These are phyloP conservation scores for Tuber indicum DNA, from an alignment of 495 filamentous ascomycete species.

Conservation along the genomic window DNA sequence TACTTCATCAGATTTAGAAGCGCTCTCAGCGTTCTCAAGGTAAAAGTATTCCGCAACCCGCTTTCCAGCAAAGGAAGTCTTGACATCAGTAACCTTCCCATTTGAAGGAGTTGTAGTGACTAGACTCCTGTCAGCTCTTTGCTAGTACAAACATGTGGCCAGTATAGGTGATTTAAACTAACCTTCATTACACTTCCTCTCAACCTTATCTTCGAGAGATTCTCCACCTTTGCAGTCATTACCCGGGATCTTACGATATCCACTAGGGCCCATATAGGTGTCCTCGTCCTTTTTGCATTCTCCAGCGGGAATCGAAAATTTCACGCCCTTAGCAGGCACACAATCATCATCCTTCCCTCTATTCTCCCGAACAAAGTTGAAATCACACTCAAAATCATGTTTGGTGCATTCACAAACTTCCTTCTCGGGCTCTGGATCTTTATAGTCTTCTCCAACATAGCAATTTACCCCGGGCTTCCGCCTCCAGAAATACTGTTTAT, in stretches of 20 bases:
- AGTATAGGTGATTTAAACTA: constrained; percentile 1
- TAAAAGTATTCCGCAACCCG: constrained; percentile 64
- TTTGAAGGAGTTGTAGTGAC: constrained; percentile 44
- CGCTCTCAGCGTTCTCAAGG: constrained; percentile 68
- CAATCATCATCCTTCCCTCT: constrained; percentile 57
- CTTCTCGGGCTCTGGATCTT: constrained; percentile 59
- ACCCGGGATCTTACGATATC: constrained; percentile 86
- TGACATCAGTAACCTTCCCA: constrained; percentile 55
- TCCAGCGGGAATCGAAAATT: constrained; percentile 49
- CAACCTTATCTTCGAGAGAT: constrained; percentile 53
- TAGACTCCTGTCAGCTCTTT: constrained; percentile 17
- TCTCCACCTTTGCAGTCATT: constrained; percentile 65
- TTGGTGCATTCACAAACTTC: constrained; percentile 71
- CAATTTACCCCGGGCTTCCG: constrained; percentile 81
- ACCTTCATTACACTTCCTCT: constrained; percentile 52
- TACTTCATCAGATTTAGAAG: constrained; percentile 57
- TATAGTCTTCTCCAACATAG: constrained; percentile 78
- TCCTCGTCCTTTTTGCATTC: constrained; percentile 61
- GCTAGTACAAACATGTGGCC: neutral
- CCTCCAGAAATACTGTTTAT: constrained; percentile 72
- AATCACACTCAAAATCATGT: constrained; percentile 89
- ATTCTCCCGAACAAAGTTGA: constrained; percentile 66
- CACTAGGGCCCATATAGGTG: constrained; percentile 75
- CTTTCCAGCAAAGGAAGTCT: constrained; percentile 54
- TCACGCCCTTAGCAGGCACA: constrained; percentile 44